Percentiles rank a stretch among this genome's conserved stretches.
Evolutionary conservation across 257 asterid species (phyloP).

Genomic region (Misopates orontium): DNA sequence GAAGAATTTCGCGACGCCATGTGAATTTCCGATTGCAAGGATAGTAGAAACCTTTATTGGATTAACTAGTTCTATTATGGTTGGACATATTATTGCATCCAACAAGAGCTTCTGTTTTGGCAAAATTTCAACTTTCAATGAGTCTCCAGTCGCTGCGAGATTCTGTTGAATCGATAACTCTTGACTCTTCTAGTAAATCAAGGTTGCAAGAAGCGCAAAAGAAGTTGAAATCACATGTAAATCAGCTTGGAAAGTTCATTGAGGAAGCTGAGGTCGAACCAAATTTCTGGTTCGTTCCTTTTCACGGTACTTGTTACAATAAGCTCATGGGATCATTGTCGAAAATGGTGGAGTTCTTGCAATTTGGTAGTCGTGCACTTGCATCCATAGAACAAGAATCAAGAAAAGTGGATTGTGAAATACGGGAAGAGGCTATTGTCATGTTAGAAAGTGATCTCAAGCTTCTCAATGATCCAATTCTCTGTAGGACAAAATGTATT

Average conservation of each 20-base stretch:
- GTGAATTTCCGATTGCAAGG: conserved; percentile 80
- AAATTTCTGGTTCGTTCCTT: conserved; percentile 85
- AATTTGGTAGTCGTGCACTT: conserved; percentile 48
- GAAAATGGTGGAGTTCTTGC: conserved; percentile 54
- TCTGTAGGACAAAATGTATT: conserved; percentile 49
- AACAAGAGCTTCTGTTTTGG: conserved; percentile 69
- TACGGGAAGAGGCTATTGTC: conserved; percentile 36
- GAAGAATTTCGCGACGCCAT: conserved; percentile 62
- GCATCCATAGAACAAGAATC: conserved; percentile 54
- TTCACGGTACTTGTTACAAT: conserved; percentile 48
- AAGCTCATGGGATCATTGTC: conserved; percentile 57
- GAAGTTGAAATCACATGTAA: conserved; percentile 39
- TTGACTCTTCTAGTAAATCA: conserved; percentile 26
- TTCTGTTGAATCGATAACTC: conserved; percentile 34
- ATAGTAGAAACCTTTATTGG: conserved; percentile 84
- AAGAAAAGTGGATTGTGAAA: conserved; percentile 23
- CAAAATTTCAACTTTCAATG: conserved; percentile 55
- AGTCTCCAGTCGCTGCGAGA: conserved; percentile 42
- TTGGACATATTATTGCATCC: conserved; percentile 76
- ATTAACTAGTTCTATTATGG: conserved; percentile 68
- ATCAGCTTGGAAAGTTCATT: conserved; percentile 51
- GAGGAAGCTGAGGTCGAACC: conserved; percentile 88
- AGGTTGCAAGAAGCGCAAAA: conserved; percentile 37
- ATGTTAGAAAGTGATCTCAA: conserved; percentile 54
- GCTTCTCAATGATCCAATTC: conserved; percentile 38